These are phyloP conservation scores for Linaria vulgaris DNA, from an alignment of 257 asterid species.

Conservation along the genomic window DNA sequence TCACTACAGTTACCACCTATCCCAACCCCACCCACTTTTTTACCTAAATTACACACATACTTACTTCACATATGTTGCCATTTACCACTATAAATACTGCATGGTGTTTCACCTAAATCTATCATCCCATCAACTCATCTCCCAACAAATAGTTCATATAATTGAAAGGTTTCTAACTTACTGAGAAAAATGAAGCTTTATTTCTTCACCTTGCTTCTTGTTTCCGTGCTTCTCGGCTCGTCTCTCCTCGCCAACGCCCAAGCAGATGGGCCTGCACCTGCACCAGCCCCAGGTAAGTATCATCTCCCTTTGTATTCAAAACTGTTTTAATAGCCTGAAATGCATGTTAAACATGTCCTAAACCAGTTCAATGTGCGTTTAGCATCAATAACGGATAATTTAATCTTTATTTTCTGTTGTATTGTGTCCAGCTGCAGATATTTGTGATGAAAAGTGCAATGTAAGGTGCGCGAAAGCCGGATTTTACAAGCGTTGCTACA, in stretches of 20 bases:
- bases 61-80: neutral
- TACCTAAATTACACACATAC: neutral
- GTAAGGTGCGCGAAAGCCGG: slow-evolving; percentile 45
- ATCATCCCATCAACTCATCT: slow-evolving; percentile 4
- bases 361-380: neutral
- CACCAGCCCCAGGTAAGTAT: slow-evolving; percentile 27
- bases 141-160: neutral
- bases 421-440: slow-evolving; percentile 21
- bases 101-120: neutral
- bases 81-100: slow-evolving; percentile 24
- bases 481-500: slow-evolving; percentile 36
- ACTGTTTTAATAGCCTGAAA: neutral
- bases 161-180: neutral
- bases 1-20: neutral
- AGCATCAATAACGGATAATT: neutral
- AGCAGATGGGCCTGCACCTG: neutral
- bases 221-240: slow-evolving; percentile 32
- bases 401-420: neutral
- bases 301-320: neutral
- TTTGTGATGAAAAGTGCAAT: slow-evolving; percentile 32
- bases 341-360: neutral
- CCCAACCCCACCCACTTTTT: slow-evolving; percentile 1
- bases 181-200: slow-evolving; percentile 37
- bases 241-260: slow-evolving; percentile 21
- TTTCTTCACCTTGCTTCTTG: slow-evolving; percentile 25